These are phyloP conservation scores for Plenodomus biglobosus DNA, from an alignment of 2,329 filamentous ascomycete genomes.

Conservation along the genomic window DNA sequence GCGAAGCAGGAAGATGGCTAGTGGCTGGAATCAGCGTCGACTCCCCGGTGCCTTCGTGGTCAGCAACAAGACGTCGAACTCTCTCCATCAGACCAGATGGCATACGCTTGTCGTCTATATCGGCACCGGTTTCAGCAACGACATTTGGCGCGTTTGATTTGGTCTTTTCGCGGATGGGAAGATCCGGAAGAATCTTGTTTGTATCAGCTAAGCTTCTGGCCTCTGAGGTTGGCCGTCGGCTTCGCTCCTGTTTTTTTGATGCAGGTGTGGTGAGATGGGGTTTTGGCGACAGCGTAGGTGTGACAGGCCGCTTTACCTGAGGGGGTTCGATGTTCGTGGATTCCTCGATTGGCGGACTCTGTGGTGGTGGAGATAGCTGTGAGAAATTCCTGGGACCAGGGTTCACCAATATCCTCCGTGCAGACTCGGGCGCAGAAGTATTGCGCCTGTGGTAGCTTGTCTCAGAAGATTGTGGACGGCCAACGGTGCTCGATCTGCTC, in stretches of 20 bases:
- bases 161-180: conserved; percentile 10
- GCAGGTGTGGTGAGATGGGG: conserved; percentile 18
- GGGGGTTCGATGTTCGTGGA: conserved; percentile 11
- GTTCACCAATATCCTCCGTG: conserved; percentile 9
- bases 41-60: conserved; percentile 18
- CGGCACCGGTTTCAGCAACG: conserved; percentile 15
- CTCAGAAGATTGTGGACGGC: conserved; percentile 13
- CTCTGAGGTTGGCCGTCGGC: conserved; percentile 4
- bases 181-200: conserved; percentile 27
- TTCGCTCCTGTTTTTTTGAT: conserved; percentile 17
- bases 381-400: conserved; percentile 20
- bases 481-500: conserved; percentile 31
- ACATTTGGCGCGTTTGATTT: conserved; percentile 12
- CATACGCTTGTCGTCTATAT: conserved; percentile 20
- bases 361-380: conserved; percentile 24
- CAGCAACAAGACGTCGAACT: conserved; percentile 26
- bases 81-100: conserved; percentile 30
- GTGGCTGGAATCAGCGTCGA: conserved; percentile 6
- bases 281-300: conserved; percentile 20
- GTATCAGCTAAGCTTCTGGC: conserved; percentile 13
- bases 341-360: conserved; percentile 19
- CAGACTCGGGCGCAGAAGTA: conserved; percentile 38
- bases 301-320: conserved; percentile 12
- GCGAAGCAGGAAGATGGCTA: conserved; percentile 12
- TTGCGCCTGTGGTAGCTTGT: conserved; percentile 32